Percentiles rank a stretch among this genome's conserved stretches.
phyloP scores from a whole-genome alignment of 441 rosid genomes.

The Mallotus japonicus region DNA sequence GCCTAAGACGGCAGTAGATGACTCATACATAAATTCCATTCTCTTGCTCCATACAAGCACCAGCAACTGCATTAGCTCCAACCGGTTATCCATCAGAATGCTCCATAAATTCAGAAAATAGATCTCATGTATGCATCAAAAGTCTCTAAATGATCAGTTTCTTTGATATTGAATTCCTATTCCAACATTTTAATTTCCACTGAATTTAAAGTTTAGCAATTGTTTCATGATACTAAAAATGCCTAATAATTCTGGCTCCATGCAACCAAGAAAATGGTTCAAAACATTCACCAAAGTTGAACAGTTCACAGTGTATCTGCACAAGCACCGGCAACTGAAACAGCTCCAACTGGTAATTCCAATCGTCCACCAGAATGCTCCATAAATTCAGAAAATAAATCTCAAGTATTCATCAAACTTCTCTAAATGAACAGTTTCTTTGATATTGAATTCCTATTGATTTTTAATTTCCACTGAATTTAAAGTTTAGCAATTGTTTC shows the following conservation, averaged over 20 bases:
- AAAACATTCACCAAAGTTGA: not conserved
- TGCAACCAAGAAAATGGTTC: not conserved
- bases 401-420: conserved; percentile 1
- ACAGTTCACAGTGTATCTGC: no score
- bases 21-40: not conserved
- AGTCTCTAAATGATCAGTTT: conserved; percentile 7
- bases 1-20: not conserved
- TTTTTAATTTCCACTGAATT: conserved; percentile 4
- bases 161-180: not conserved
- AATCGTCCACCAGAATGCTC: not conserved
- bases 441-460: not conserved
- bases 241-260: not conserved
- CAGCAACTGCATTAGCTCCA: not conserved
- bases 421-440: not conserved
- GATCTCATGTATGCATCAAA: not conserved
- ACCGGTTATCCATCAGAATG: not conserved
- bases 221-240: not conserved
- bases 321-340: not conserved
- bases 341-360: not conserved
- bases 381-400: not conserved
- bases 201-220: not conserved
- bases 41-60: not conserved
- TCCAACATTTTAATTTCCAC: conserved; percentile 2
- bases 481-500: not conserved
- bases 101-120: not conserved